A percentile compares a stretch with the other conserved stretches of the same genome.
These are phyloP conservation scores for Lentinula guzmanii DNA, from an alignment of 768 basidiomycete genomes.

Conservation along the genomic window DNA sequence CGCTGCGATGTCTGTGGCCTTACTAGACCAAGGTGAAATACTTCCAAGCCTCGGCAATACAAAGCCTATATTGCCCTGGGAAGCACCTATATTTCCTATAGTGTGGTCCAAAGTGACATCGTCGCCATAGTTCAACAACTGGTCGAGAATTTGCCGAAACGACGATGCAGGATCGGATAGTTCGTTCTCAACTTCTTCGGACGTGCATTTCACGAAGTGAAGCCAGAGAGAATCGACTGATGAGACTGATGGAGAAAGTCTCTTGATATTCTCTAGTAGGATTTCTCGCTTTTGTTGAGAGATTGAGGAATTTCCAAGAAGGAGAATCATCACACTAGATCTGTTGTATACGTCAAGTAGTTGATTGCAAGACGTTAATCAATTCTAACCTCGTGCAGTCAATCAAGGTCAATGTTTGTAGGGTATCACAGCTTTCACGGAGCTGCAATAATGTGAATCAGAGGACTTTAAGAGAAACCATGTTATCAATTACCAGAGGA, in stretches of 20 bases:
- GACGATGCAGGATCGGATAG: conserved; percentile 39
- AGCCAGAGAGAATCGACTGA: conserved; percentile 81
- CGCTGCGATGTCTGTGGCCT: conserved; percentile 91
- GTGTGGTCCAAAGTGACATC: conserved; percentile 49
- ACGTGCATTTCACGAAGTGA: conserved; percentile 72
- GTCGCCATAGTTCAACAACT: conserved; percentile 83
- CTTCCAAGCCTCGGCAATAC: conserved; percentile 84
- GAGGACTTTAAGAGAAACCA: not conserved
- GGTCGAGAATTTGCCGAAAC: conserved; percentile 50
- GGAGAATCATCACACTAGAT: conserved; percentile 56
- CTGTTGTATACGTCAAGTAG: not conserved
- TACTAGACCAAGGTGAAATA: conserved; percentile 98
- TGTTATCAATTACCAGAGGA: not conserved
- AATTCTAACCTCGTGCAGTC: not conserved
- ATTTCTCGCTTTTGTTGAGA: conserved; percentile 64
- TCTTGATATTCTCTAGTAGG: conserved; percentile 57
- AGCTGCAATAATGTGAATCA: not conserved
- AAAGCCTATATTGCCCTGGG: conserved; percentile 46
- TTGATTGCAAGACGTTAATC: not conserved
- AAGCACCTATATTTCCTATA: conserved; percentile 23
- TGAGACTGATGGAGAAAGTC: conserved; percentile 40
- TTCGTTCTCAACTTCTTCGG: conserved; percentile 36
- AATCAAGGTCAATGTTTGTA: not conserved
- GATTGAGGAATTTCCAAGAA: conserved; percentile 72
- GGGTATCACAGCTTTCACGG: not conserved